Evolutionary conservation across 805 yeast species (phyloP), one percentile per base, ranked within the genome.

Genomic region (Kazachstania viticola): DNA sequence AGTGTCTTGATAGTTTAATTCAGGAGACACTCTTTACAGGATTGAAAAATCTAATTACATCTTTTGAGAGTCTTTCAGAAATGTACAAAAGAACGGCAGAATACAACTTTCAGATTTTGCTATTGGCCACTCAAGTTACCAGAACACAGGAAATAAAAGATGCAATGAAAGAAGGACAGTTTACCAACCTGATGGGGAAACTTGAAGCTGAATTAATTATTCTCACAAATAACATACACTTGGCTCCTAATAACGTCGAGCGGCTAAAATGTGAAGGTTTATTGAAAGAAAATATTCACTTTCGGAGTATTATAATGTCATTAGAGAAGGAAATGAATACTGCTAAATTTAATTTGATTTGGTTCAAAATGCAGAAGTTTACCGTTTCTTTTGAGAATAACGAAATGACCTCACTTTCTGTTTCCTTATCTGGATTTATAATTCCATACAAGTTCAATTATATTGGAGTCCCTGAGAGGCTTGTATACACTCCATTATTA

Each of bases 371-470:
- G 21, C 79, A 74, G 47, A 55, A 65, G 21, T 79, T 64, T 41
- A 68, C 66, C 36, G 60, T 54, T 32, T 47, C 57, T 19, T 24
- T 34, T 0, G 42, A 37, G 2, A 21, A 30, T 1, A 67, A 66
- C 28, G 41, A 44, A 1, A 31, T 62, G 3, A 40, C 44, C 4
- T 46, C 58, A 8, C 47, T 82, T 4, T 40, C 29, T 1, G 64
- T 85, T 0, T 51, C 45, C n/a, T 82, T 75, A 31, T 70, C 75
- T 3, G 58, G 67, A 13, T 61, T 71, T 9, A 36, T 45, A 0
- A 68, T 77, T 33, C 32, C 17, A 1, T 88, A 88, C 47, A 94
- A 94, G 0, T 83, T 71, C 51, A 95, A 85, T 46, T 88, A 82
- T 41, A 62, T 76, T 7, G 96, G 95, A 0, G 62, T 73, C 1